Conservation (phyloP, 257 asterid genomes). For the Marsdenia floribunda region DNA sequence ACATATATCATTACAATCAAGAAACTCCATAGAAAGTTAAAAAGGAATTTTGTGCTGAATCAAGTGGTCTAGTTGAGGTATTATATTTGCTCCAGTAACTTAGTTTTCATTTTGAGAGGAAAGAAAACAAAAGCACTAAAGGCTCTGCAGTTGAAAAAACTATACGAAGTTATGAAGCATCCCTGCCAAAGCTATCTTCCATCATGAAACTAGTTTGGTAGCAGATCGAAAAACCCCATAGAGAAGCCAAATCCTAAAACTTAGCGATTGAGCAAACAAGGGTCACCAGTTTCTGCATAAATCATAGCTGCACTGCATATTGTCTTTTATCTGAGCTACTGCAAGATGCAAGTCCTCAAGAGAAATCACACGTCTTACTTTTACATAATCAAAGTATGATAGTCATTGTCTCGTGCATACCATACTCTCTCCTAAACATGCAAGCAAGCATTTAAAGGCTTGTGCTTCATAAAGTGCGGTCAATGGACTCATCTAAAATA, state of each 20-base stretch:
- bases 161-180: neutral
- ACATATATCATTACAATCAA: neutral
- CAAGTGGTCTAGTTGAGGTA: neutral
- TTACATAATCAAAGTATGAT: neutral
- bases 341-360: neutral
- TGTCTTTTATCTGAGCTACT: neutral
- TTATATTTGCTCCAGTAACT: neutral
- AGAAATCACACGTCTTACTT: neutral
- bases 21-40: neutral
- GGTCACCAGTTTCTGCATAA: neutral
- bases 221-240: conserved; percentile 4
- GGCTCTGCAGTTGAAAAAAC: neutral
- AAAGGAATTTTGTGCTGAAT: neutral
- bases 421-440: neutral
- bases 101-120: neutral
- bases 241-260: neutral
- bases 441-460: conserved; percentile 2
- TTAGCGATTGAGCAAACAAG: neutral
- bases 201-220: neutral
- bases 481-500: neutral
- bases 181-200: conserved; percentile 8
- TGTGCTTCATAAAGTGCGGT: neutral
- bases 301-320: neutral
- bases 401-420: too few species aligned
- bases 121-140: neutral